phyloP scores from a whole-genome alignment of 1,284 basidiomycete species.

The Tilletia walkeri region DNA sequence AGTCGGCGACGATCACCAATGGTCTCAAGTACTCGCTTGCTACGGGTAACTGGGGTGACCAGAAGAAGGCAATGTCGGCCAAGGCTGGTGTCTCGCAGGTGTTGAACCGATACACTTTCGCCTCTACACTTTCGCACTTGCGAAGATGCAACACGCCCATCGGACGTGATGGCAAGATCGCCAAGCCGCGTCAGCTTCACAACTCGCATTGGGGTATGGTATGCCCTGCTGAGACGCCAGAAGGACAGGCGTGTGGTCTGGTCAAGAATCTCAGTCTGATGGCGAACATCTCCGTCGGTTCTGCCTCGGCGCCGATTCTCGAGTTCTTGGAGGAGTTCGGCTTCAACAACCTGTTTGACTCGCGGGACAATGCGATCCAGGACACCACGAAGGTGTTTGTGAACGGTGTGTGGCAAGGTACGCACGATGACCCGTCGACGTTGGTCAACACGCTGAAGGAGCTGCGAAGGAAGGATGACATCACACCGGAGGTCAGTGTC shows the following conservation, averaged over 20 bases:
- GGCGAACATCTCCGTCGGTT: conserved; percentile 97
- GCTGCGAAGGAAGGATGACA: conserved; percentile 88
- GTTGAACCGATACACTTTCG: conserved; percentile 96
- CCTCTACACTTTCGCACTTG: conserved; percentile 94
- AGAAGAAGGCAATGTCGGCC: conserved; percentile 92
- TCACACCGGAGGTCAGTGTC: conserved; percentile 91
- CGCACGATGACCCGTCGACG: conserved; percentile 87
- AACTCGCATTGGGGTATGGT: conserved; percentile 99
- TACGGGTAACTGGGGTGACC: conserved; percentile 99
- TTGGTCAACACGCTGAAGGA: conserved; percentile 90
- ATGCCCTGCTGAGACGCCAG: conserved; percentile 89
- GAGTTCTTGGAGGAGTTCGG: conserved; percentile 98
- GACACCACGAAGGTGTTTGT: conserved; percentile 88
- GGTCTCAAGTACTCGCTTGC: conserved; percentile 97
- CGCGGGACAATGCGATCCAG: conserved; percentile 50
- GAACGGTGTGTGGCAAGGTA: conserved; percentile 99
- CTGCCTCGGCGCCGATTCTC: conserved; percentile 90
- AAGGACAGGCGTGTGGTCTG: conserved; percentile 97
- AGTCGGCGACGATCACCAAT: conserved; percentile 91
- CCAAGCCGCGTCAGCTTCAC: conserved; percentile 97
- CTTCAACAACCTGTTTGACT: conserved; percentile 34
- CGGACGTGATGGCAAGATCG: conserved; percentile 97
- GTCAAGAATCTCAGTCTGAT: conserved; percentile 98
- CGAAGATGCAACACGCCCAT: conserved; percentile 97
- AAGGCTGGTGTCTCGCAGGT: conserved; percentile 98